phyloP scores from a whole-genome alignment of 2,329 filamentous ascomycete species.

The Fusarium camptoceras region DNA sequence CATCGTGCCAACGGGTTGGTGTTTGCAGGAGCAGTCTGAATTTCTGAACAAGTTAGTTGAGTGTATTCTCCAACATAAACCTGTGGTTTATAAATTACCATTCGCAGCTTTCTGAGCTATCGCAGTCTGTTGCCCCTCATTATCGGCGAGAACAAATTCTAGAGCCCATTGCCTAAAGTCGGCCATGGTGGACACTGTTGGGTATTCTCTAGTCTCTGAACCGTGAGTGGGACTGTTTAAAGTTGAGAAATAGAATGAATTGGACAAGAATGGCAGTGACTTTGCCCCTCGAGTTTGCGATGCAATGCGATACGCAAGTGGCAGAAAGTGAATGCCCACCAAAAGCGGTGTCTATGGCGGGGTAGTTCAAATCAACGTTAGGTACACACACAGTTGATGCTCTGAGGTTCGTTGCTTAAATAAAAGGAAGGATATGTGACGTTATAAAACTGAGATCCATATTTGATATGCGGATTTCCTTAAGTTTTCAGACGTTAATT shows the following conservation, averaged over 20 bases:
- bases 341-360: slow-evolving; percentile 47
- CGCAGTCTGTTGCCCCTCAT: slow-evolving; percentile 54
- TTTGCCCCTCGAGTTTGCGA: slow-evolving; percentile 23
- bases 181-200: slow-evolving; percentile 54
- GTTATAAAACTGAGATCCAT: neutral
- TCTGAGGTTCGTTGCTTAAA: neutral
- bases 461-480: neutral
- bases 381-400: neutral
- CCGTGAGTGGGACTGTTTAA: neutral
- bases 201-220: neutral
- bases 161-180: slow-evolving; percentile 65
- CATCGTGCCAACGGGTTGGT: slow-evolving; percentile 59
- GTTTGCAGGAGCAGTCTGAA: slow-evolving; percentile 57
- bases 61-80: neutral
- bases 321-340: slow-evolving; percentile 42
- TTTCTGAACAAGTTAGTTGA: slow-evolving; percentile 52
- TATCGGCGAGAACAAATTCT: slow-evolving; percentile 65
- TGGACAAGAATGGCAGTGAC: neutral
- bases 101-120: slow-evolving; percentile 61
- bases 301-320: slow-evolving; percentile 18
- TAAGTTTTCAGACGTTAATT: slow-evolving; percentile 11
- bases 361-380: slow-evolving; percentile 22
- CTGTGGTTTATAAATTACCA: slow-evolving; percentile 45
- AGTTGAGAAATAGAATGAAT: neutral
- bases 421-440: neutral